Evolutionary conservation across 2,329 filamentous ascomycete species (phyloP), one percentile per base, ranked within the genome.

Genomic region (Zymoseptoria crescenta): DNA sequence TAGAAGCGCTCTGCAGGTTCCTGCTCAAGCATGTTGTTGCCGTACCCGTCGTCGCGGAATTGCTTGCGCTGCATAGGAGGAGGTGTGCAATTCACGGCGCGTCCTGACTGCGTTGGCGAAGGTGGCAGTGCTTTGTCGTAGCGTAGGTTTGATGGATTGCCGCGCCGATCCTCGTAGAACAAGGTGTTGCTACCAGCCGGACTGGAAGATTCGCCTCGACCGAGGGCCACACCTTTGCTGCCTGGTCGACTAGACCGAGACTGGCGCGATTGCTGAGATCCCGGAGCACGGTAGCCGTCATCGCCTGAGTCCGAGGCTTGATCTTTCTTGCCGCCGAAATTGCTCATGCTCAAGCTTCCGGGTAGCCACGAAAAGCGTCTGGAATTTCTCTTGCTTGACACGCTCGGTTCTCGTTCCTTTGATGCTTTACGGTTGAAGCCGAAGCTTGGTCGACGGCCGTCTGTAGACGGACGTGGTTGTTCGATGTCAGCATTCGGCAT

Each of bases 401-500:
- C 68, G 56, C 64, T 67, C 16, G 73, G 69, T 8, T 71, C 69
- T 28, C 62, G 59, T 20, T 66, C 64, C 55, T 76, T 74, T 13
- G 72, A 75, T 56, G 74, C 76, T 68, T 80, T 80, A 29, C 77
- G 70, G 54, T 72, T 74, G 66, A 81, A 81, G 54, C 74, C 75
- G 67, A 81, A 80, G 4, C 78, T 80, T 8, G 78, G 76, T 50
- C 79, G 74, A 21, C 78, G 74, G 51, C 74, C 74, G 3, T 81
- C 79, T 48, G 71, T 77, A n/a, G 78, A 80, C 35, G 74, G 74
- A 51, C 79, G 71, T 24, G 76, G 73, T 52, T 76, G 77, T 81
- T 85, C 74, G 48, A 85, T 83, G 28, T 64, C 61, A 35, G 79
- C 80, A 53, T 81, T 81, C 5, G 83, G 78, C 73, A 88, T 83